phyloP scores from a whole-genome alignment of 1,139 yeast species.

The Yamadazyma spencermartinsiae region DNA sequence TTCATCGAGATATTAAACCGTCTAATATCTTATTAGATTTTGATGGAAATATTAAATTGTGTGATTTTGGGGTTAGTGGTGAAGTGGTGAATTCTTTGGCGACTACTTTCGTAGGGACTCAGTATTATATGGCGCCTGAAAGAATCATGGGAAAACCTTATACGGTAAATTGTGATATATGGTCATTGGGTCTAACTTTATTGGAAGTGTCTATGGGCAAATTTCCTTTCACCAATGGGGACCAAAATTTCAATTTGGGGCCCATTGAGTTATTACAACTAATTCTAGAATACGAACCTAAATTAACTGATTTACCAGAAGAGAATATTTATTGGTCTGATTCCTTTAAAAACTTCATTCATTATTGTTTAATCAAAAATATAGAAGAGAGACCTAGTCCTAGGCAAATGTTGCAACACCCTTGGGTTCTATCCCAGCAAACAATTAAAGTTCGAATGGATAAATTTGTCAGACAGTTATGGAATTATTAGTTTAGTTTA shows the following conservation, averaged over 20 bases:
- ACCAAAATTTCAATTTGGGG: conserved; percentile 38
- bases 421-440: conserved; percentile 83
- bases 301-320: conserved; percentile 72
- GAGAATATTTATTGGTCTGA: conserved; percentile 80
- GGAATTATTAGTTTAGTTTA: conserved; percentile 60
- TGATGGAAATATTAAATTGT: conserved; percentile 80
- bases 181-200: conserved; percentile 91
- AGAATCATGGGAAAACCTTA: conserved; percentile 94
- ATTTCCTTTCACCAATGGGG: conserved; percentile 55
- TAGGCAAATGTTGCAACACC: conserved; percentile 86
- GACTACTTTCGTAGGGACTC: conserved; percentile 95
- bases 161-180: conserved; percentile 90
- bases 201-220: conserved; percentile 89
- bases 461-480: conserved; percentile 75
- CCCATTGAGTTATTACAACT: conserved; percentile 86
- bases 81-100: conserved; percentile 94
- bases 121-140: conserved; percentile 98
- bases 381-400: conserved; percentile 85
- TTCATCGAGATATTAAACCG: conserved; percentile 93
- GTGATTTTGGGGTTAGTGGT: conserved; percentile 99
- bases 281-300: conserved; percentile 80
- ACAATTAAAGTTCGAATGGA: conserved; percentile 79
- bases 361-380: conserved; percentile 79
- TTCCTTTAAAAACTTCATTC: conserved; percentile 79
- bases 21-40: conserved; percentile 79